Evolutionary conservation across 2,329 filamentous ascomycete species (phyloP), one percentile per base, ranked within the genome.

Genomic region (Fusarium acutatum): DNA sequence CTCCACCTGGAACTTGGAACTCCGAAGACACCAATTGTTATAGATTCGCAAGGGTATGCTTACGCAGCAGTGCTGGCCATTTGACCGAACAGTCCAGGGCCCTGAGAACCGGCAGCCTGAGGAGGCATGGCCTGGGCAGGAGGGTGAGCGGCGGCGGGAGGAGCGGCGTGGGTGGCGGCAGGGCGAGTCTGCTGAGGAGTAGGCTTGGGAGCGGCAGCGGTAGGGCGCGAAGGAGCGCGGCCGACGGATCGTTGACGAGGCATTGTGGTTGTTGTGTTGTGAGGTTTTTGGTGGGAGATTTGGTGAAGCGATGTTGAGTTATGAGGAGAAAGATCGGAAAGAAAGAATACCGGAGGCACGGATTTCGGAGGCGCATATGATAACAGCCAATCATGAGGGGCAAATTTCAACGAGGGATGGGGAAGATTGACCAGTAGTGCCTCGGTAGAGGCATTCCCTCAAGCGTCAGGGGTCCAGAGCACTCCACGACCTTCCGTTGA

Each of bases 31-130:
- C 49, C 38, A 60, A 54, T 43, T 61, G 7, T 12, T 32, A 15
- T 18, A 26, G 9, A 17, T 62, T 57, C 22, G 14, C 17, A 14
- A 24, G n/a, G 41, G 24, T 15, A 40, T n/a, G 91, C 95, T 87
- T 92, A 98, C 96, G 96, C 96, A 83, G 96, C 96, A 65, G 96
- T 99, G 81, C 92, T 95, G 76, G 96, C 96, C 93, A 99, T 98
- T 88, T 98, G 94, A 67, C 94, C 96, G 78, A 99, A 94, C 17
- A 99, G 88, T 73, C 96, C 96, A 10, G 94, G 92, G 34, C 95
- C 94, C 75, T 92, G 88, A 60, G 89, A 88, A 85, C 82, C 60
- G 84, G 75, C 76, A 59, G 73, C 73, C 73, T 75, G 73, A 53
- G 72, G 59, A 70, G 72, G 72, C 67, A 71, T 71, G 44, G 62